These are phyloP conservation scores for Avena atlantica DNA, from an alignment of 176 grass and related monocot genomes.

Conservation along the genomic window DNA sequence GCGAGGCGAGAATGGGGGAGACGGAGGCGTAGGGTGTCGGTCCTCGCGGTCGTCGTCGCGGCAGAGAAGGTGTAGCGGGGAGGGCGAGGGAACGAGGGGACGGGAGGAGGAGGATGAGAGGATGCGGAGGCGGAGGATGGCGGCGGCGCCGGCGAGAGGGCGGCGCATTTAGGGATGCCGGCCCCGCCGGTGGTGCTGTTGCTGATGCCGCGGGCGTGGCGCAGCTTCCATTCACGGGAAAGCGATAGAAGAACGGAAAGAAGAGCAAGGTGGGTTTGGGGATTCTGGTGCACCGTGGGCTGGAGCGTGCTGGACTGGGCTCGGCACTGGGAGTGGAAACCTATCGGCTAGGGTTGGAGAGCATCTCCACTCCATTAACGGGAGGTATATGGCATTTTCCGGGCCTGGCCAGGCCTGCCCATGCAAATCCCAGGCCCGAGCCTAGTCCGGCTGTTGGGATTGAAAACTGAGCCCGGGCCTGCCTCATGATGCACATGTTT, in stretches of 20 bases:
- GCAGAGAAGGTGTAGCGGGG: conserved; percentile 32
- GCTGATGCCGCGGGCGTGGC: conserved; percentile 45
- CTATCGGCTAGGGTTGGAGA: too few relatives aligned
- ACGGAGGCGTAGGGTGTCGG: background rate
- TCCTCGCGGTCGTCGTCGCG: conserved; percentile 39
- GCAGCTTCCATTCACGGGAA: conserved; percentile 42
- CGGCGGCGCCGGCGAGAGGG: conserved; percentile 38
- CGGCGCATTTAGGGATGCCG: conserved; percentile 57
- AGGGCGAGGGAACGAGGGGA: conserved; percentile 10
- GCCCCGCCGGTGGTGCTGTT: conserved; percentile 34
- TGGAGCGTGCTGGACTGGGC: background rate
- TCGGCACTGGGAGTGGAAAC: background rate
- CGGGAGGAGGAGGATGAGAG: background rate
- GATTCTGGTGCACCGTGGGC: background rate
- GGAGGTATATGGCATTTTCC: too few relatives aligned
- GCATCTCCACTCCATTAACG: too few relatives aligned
- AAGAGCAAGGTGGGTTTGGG: background rate
- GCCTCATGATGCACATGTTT: too few relatives aligned
- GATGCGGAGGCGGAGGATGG: conserved; percentile 8
- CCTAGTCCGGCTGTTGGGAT: too few relatives aligned
- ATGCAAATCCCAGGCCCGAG: too few relatives aligned
- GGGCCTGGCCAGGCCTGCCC: too few relatives aligned
- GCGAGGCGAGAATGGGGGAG: conserved; percentile 24
- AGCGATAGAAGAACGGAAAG: background rate
- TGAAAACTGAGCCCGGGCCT: too few relatives aligned